These are phyloP conservation scores for Suillus weaverae DNA, from an alignment of 768 basidiomycete species.

Conservation along the genomic window DNA sequence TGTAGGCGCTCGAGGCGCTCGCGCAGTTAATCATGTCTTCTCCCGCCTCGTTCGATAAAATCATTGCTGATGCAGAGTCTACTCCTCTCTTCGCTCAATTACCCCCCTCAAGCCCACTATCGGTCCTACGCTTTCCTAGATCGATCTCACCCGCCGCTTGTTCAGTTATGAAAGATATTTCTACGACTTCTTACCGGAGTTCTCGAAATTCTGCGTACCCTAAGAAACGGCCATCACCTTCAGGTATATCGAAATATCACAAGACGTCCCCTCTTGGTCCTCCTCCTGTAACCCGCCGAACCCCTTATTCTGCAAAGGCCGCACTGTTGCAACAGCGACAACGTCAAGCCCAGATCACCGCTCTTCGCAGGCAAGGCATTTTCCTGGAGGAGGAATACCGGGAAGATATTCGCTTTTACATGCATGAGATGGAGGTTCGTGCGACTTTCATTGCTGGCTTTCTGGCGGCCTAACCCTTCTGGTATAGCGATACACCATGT, in stretches of 20 bases:
- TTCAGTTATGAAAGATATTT: constrained; percentile 76
- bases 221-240: constrained; percentile 83
- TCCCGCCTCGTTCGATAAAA: constrained; percentile 7
- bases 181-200: constrained; percentile 55
- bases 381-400: constrained; percentile 94
- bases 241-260: constrained; percentile 71
- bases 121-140: constrained; percentile 44
- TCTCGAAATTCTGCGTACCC: constrained; percentile 71
- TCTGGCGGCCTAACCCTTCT: constrained; percentile 7
- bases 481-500: constrained; percentile 76
- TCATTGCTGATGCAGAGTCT: constrained; percentile 20
- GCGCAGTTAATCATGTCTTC: constrained; percentile 9
- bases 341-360: constrained; percentile 66
- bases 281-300: constrained; percentile 53
- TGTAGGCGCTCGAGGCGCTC: constrained; percentile 10
- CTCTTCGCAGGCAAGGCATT: constrained; percentile 69
- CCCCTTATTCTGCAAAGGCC: constrained; percentile 66
- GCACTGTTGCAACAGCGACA: constrained; percentile 64
- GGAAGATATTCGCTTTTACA: constrained; percentile 89
- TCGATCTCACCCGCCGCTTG: constrained; percentile 30
- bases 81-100: constrained; percentile 20
- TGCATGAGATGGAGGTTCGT: constrained; percentile 98
- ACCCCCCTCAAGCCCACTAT: constrained; percentile 40
- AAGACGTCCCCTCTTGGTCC: constrained; percentile 52
- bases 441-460: constrained; percentile 3